phyloP scores from a whole-genome alignment of 495 filamentous ascomycete species.

The Parmelia sp. region DNA sequence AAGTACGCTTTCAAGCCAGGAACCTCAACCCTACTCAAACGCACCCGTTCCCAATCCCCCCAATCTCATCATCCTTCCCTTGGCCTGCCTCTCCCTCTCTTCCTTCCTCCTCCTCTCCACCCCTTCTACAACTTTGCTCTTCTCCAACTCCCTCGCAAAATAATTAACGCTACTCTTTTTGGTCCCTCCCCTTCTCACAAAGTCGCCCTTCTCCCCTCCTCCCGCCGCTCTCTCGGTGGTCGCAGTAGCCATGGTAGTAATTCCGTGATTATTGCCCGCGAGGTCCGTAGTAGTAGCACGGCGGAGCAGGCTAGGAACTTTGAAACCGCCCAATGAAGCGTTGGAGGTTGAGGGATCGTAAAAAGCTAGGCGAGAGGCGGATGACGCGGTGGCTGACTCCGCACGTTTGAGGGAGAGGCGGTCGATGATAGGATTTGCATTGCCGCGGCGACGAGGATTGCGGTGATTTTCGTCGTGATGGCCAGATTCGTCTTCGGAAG shows the following conservation, averaged over 20 bases:
- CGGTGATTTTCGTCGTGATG: conserved; percentile 38
- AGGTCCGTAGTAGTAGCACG: conserved; percentile 62
- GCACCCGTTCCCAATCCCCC: conserved; percentile 15
- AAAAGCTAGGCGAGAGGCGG: conserved; percentile 53
- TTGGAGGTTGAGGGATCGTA: conserved; percentile 35
- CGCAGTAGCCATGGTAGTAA: conserved; percentile 32
- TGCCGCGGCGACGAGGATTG: conserved; percentile 39
- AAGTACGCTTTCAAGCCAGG: background rate
- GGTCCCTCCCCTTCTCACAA: conserved; percentile 45
- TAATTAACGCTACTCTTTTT: conserved; percentile 80
- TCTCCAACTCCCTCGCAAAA: conserved; percentile 67
- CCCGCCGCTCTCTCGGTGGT: conserved; percentile 36
- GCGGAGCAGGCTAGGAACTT: conserved; percentile 71
- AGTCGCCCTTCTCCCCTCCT: conserved; percentile 35
- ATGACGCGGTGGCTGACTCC: conserved; percentile 48
- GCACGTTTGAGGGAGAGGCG: conserved; percentile 71
- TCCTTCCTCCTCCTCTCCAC: conserved; percentile 59
- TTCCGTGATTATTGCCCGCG: conserved; percentile 36
- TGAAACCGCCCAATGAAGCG: conserved; percentile 48
- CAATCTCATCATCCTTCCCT: conserved; percentile 36
- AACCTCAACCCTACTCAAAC: conserved; percentile 15
- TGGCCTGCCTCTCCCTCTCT: conserved; percentile 55
- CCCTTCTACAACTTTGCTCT: conserved; percentile 51
- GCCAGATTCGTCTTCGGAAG: conserved; percentile 34
- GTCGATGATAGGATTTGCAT: conserved; percentile 57